Percentiles rank a stretch among this genome's conserved stretches.
phyloP scores from a whole-genome alignment of 2,329 filamentous ascomycete species.

The Verticillium zaregamsianum region DNA sequence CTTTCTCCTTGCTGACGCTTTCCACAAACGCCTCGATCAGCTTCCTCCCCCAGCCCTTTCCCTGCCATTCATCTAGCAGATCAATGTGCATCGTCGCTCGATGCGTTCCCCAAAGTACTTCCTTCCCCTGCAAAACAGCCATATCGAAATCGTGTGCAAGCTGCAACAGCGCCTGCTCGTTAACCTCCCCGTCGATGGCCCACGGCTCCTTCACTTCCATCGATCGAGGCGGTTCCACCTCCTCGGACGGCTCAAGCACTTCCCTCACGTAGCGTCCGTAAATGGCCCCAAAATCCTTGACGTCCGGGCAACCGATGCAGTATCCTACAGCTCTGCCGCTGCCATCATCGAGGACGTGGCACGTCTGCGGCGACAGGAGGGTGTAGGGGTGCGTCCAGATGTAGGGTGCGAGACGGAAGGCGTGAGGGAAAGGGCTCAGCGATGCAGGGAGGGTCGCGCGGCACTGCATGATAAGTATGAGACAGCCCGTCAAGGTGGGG shows the following conservation, averaged over 20 bases:
- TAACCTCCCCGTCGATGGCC: slow-evolving; percentile 14
- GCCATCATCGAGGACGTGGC: slow-evolving; percentile 46
- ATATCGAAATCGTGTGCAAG: slow-evolving; percentile 28
- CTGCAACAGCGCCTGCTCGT: slow-evolving; percentile 33
- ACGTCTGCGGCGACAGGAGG: slow-evolving; percentile 36
- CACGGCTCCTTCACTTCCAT: not conserved
- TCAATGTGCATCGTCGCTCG: slow-evolving; percentile 47
- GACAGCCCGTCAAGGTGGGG: not conserved
- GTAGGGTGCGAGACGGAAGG: slow-evolving; percentile 37
- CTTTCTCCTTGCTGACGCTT: slow-evolving; percentile 23
- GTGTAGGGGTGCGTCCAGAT: slow-evolving; percentile 49
- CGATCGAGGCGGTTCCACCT: slow-evolving; percentile 14
- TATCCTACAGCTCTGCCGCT: slow-evolving; percentile 41
- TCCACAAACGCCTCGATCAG: slow-evolving; percentile 37
- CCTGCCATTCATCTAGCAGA: slow-evolving; percentile 36
- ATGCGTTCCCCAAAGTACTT: slow-evolving; percentile 27
- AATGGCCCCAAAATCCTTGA: slow-evolving; percentile 28
- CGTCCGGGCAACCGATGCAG: slow-evolving; percentile 41
- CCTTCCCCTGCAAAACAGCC: slow-evolving; percentile 23
- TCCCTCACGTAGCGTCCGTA: slow-evolving; percentile 34
- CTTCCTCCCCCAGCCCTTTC: slow-evolving; percentile 38
- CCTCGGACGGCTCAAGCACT: slow-evolving; percentile 24
- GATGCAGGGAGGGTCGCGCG: slow-evolving; percentile 41
- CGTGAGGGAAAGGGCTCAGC: slow-evolving; percentile 28
- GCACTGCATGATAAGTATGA: slow-evolving; percentile 30